Evolutionary conservation across 345 rosid species (phyloP), one percentile per base, ranked within the genome.

Genomic region (Eucalyptus cloeziana): DNA sequence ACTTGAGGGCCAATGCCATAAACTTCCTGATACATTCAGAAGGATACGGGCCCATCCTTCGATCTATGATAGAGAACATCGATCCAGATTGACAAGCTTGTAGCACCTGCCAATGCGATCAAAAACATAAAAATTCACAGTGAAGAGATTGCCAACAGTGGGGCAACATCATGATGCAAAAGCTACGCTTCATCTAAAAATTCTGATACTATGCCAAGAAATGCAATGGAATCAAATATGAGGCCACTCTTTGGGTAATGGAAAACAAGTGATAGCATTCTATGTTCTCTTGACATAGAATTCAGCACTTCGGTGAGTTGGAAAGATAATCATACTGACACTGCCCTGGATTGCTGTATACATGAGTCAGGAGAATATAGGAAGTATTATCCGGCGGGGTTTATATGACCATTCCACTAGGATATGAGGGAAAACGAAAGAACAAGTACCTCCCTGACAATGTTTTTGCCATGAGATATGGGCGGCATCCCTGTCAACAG

Each of bases 401-500:
- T 30, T 64, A 45, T 79, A 15, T 83, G 44, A 49, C 31, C 25
- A 17, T 67, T 44, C 37, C 12, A 15, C 52, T 79, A 44, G 58
- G 54, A 60, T 47, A 12, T 16, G 7, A 67, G 12, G 10, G 49
- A 71, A 40, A 40, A 13, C 22, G 21, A 40, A 49, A 87, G 88
- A 40, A 12, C 44, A 31, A 56, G 30, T 79, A 97, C 99, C 98
- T 98, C 97, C 56, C 98, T 93, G 86, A 97, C 98, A 88, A 97
- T 94, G 96, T 98, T 96, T 92, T 93, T 95, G 43, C 99, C 99
- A 88, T 93, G 98, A 54, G 95, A 93, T 90, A 98, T 97, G 24
- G 99, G 97, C 6, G 93, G 97, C 99, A 94, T 94, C 89, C 99
- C 97, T 1, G 99, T 98, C 92, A 97, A 90, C 16, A 98, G 95